A percentile compares a stretch with the other conserved stretches of the same genome.
phyloP scores from a whole-genome alignment of 331 rosid species.

The Pyrus hybrid region DNA sequence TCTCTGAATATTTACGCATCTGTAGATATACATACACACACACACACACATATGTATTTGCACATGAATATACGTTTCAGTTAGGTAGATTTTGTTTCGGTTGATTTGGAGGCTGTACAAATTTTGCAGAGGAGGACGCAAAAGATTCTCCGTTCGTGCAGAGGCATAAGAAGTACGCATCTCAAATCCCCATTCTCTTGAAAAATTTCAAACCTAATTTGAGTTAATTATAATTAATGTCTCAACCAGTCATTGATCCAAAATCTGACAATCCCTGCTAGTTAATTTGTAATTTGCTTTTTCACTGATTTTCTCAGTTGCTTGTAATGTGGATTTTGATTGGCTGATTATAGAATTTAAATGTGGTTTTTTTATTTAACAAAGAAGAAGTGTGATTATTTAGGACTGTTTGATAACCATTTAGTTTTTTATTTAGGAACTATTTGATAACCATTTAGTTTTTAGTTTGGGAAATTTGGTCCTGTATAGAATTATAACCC shows the following conservation, averaged over 20 bases:
- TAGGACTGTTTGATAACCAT: too few species aligned
- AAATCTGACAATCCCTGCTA: neutral
- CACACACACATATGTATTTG: neutral
- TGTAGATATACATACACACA: neutral
- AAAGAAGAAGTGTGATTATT: neutral
- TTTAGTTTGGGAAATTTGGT: too few species aligned
- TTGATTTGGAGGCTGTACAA: neutral
- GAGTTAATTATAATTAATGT: neutral
- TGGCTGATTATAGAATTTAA: too few species aligned
- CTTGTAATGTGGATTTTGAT: neutral
- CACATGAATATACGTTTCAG: neutral
- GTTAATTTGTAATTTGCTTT: neutral
- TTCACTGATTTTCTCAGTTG: neutral
- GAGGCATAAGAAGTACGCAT: slow-evolving; percentile 18
- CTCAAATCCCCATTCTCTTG: neutral
- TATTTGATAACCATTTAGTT: too few species aligned
- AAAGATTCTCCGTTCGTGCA: slow-evolving; percentile 17
- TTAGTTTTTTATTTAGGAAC: too few species aligned
- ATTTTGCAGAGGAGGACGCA: slow-evolving; percentile 17
- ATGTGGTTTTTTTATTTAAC: too few species aligned
- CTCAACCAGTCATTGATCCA: neutral
- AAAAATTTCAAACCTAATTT: neutral
- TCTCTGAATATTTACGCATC: neutral
- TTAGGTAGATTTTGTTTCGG: neutral
- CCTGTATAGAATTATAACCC: too few species aligned